A percentile compares a stretch with the other conserved stretches of the same genome.
Evolutionary conservation across 2,329 filamentous ascomycete species (phyloP).

Genomic region (Lizonia empirigonia): DNA sequence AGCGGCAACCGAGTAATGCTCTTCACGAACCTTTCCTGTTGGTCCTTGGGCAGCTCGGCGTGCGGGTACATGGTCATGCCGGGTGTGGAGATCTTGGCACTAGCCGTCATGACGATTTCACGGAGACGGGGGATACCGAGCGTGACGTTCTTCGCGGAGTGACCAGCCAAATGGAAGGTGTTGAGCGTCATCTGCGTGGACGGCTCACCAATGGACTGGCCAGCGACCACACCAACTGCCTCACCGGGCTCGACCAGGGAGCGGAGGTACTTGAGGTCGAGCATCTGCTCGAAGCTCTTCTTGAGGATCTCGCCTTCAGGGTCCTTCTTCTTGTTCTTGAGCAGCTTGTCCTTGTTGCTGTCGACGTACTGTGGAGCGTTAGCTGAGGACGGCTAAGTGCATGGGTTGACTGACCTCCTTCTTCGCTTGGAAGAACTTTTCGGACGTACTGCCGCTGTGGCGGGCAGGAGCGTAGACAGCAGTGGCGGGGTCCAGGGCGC

Average conservation of each 20-base stretch:
- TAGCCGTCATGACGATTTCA: constrained; percentile 98
- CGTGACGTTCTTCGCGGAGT: constrained; percentile 98
- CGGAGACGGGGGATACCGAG: constrained; percentile 95
- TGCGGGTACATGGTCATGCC: constrained; percentile 84
- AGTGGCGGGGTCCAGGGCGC: constrained; percentile 75
- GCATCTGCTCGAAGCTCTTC: constrained; percentile 80
- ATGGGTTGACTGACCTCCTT: constrained; percentile 56
- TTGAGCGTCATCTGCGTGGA: constrained; percentile 99
- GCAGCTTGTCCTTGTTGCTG: constrained; percentile 67
- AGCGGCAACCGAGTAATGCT: constrained; percentile 86
- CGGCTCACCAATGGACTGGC: constrained; percentile 94
- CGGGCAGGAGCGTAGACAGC: constrained; percentile 75
- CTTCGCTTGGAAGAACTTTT: constrained; percentile 77
- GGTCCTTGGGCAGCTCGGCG: constrained; percentile 69
- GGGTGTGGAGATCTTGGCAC: constrained; percentile 84
- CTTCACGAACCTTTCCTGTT: constrained; percentile 84
- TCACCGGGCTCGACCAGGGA: constrained; percentile 94
- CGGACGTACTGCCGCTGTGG: constrained; percentile 84
- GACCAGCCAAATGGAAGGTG: constrained; percentile 98
- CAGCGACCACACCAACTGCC: constrained; percentile 94
- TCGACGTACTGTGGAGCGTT: constrained; percentile 69
- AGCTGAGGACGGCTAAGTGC: constrained; percentile 4
- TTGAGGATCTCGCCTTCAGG: constrained; percentile 53
- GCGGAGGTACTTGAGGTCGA: constrained; percentile 90
- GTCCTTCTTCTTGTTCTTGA: constrained; percentile 65